Conservation (phyloP, 2,329 filamentous ascomycete genomes). For the Sporothrix pseudoabietina region DNA sequence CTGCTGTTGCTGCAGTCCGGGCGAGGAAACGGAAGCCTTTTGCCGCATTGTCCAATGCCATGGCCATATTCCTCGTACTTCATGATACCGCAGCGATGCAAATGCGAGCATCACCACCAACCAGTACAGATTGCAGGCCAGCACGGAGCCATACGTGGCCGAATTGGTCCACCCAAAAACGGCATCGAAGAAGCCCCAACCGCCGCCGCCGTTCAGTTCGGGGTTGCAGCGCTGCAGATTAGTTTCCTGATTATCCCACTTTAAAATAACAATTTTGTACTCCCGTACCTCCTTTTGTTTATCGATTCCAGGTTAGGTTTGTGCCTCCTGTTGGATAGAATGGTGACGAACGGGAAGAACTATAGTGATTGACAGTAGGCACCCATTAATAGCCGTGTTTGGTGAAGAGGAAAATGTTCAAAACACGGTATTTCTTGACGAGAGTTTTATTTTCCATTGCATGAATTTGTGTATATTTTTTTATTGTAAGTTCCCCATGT, state of each 20-base stretch:
- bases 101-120: slow-evolving; percentile 43
- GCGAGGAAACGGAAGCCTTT: neutral
- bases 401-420: neutral
- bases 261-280: neutral
- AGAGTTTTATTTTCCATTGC: too few relatives aligned
- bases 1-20: neutral
- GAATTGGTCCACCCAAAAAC: slow-evolving; percentile 87
- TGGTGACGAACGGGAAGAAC: neutral
- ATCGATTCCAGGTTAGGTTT: neutral
- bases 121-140: slow-evolving; percentile 91
- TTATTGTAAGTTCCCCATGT: too few relatives aligned
- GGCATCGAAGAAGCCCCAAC: slow-evolving; percentile 86
- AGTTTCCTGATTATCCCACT: too few relatives aligned
- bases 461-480: too few relatives aligned
- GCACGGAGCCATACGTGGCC: slow-evolving; percentile 81
- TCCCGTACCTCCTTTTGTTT: neutral
- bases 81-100: neutral
- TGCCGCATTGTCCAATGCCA: neutral
- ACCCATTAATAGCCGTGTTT: neutral
- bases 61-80: neutral
- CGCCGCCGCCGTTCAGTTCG: slow-evolving; percentile 65
- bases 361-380: neutral
- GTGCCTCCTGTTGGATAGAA: neutral
- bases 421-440: neutral
- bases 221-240: slow-evolving; percentile 72